Evolutionary conservation across 495 filamentous ascomycete genomes (phyloP).

Genomic region (Lophiotrema nucula): DNA sequence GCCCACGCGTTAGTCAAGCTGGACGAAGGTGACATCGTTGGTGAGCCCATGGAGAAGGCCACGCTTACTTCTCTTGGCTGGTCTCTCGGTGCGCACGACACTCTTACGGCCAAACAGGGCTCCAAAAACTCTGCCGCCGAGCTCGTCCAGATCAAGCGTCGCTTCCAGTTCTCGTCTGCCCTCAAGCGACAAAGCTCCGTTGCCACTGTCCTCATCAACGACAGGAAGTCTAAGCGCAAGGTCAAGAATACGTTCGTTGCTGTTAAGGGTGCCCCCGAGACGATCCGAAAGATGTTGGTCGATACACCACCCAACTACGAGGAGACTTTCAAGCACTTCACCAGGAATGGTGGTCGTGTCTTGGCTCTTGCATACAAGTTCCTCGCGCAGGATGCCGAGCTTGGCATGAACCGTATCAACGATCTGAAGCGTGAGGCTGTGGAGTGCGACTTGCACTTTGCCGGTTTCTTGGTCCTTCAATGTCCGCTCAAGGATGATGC

Average conservation of each 20-base stretch:
- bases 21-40: conserved; percentile 95
- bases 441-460: conserved; percentile 80
- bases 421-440: conserved; percentile 89
- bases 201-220: conserved; percentile 68
- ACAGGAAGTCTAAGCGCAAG: conserved; percentile 69
- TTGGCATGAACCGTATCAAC: conserved; percentile 82
- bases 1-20: conserved; percentile 94
- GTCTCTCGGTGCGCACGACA: conserved; percentile 85
- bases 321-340: conserved; percentile 98
- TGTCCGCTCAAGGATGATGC: conserved; percentile 97
- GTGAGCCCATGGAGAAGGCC: conserved; percentile 98
- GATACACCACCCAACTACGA: conserved; percentile 85
- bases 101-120: conserved; percentile 60
- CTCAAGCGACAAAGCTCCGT: conserved; percentile 95
- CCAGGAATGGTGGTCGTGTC: conserved; percentile 88
- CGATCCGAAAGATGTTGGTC: conserved; percentile 87
- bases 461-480: conserved; percentile 92
- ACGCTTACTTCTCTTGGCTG: conserved; percentile 87
- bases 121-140: conserved; percentile 50
- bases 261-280: conserved; percentile 97
- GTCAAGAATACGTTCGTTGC: conserved; percentile 79
- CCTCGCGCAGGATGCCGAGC: conserved; percentile 72
- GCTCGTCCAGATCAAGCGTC: conserved; percentile 85
- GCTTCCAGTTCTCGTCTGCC: conserved; percentile 97
- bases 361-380: conserved; percentile 93